phyloP scores from a whole-genome alignment of 2,329 filamentous ascomycete species.

The Pezicula carpinea region DNA sequence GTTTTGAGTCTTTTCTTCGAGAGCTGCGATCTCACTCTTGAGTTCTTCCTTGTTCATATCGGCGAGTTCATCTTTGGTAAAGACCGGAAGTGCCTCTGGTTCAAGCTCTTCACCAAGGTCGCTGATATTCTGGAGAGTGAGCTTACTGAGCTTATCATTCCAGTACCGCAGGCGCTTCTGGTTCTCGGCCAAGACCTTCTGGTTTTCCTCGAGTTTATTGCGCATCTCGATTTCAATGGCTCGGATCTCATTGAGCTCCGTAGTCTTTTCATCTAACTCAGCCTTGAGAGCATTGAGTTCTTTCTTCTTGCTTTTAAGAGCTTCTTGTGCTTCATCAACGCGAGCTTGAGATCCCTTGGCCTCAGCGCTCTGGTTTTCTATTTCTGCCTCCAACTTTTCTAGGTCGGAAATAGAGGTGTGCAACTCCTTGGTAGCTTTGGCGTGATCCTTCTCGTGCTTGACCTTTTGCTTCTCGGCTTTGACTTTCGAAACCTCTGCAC shows the following conservation, averaged over 20 bases:
- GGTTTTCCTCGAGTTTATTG: conserved; percentile 94
- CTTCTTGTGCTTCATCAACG: conserved; percentile 79
- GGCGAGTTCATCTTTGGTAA: conserved; percentile 66
- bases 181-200: conserved; percentile 83
- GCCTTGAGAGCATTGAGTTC: conserved; percentile 75
- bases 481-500: conserved; percentile 78
- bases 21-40: conserved; percentile 59
- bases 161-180: conserved; percentile 80
- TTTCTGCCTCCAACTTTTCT: conserved; percentile 73
- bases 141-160: conserved; percentile 83
- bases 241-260: conserved; percentile 82
- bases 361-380: conserved; percentile 70
- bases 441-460: conserved; percentile 81
- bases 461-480: conserved; percentile 90
- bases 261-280: conserved; percentile 80
- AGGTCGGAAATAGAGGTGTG: conserved; percentile 67
- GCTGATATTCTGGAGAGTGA: conserved; percentile 75
- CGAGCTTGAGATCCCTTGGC: conserved; percentile 67
- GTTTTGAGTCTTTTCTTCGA: conserved; percentile 76
- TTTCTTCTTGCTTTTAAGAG: conserved; percentile 71
- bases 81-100: conserved; percentile 65
- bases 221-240: conserved; percentile 96
- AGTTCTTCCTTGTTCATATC: conserved; percentile 62
- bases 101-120: conserved; percentile 56
- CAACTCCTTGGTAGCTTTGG: conserved; percentile 75